Conservation (phyloP, 257 asterid genomes). For the Mitragyna speciosa region DNA sequence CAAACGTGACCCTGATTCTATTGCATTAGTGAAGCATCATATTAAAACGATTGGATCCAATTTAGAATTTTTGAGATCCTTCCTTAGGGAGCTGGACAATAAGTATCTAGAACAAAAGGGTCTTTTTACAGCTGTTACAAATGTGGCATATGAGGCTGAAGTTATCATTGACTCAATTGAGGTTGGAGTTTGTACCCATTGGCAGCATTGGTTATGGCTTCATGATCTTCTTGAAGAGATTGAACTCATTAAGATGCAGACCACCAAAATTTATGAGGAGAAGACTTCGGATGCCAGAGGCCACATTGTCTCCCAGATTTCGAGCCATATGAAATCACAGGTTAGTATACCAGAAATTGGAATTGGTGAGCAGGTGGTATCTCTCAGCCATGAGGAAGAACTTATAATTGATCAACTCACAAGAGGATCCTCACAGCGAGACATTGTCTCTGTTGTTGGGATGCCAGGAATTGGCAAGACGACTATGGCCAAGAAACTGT, state of each 20-base stretch:
- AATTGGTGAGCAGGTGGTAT: too few relatives aligned
- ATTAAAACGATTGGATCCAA: not conserved
- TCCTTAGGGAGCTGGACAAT: not conserved
- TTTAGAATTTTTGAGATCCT: not conserved
- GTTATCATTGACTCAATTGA: not conserved
- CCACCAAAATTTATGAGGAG: not conserved
- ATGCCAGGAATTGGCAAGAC: too few relatives aligned
- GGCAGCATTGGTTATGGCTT: not conserved
- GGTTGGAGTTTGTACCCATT: not conserved
- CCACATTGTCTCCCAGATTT: too few relatives aligned
- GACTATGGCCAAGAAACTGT: too few relatives aligned
- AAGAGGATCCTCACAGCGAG: too few relatives aligned
- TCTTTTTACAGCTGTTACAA: not conserved
- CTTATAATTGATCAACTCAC: too few relatives aligned
- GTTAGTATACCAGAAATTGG: too few relatives aligned
- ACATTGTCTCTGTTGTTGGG: not conserved
- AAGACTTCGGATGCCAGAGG: too few relatives aligned
- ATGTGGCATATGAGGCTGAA: conserved; percentile 15
- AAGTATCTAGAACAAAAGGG: not conserved
- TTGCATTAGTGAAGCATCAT: not conserved
- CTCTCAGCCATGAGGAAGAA: too few relatives aligned
- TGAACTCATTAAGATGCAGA: not conserved
- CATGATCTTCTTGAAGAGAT: not conserved
- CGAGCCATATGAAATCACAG: too few relatives aligned
- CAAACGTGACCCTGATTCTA: not conserved